A percentile compares a stretch with the other conserved stretches of the same genome.
Evolutionary conservation across 441 rosid species (phyloP).

Genomic region (Corymbia calophylla): DNA sequence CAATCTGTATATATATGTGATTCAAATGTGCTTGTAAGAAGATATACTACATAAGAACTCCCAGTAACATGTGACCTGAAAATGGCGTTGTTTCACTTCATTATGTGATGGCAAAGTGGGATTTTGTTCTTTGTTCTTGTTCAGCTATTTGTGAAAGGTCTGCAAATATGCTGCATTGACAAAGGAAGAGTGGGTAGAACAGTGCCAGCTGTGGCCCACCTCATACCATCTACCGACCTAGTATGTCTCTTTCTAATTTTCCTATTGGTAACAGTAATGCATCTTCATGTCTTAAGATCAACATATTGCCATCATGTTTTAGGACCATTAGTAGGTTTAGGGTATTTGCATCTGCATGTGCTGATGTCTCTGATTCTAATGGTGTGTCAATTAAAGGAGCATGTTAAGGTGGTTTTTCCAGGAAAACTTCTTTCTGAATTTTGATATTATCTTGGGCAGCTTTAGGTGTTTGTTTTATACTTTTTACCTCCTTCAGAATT

Average conservation of each 20-base stretch:
- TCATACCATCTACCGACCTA: constrained; percentile 84
- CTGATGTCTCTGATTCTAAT: background rate
- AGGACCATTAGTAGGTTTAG: background rate
- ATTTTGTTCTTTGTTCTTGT: background rate
- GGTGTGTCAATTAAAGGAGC: background rate
- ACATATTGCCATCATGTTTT: background rate
- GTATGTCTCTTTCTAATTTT: constrained; percentile 26
- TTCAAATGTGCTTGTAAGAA: background rate
- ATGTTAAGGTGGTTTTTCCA: background rate
- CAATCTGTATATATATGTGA: background rate
- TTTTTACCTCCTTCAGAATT: background rate
- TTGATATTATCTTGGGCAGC: background rate
- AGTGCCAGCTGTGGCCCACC: constrained; percentile 86
- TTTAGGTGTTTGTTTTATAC: background rate
- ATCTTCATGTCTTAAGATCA: background rate
- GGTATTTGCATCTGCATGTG: background rate
- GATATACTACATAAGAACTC: background rate
- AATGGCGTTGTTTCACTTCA: background rate
- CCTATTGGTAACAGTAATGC: background rate
- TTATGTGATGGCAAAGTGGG: background rate
- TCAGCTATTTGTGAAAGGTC: constrained; percentile 23
- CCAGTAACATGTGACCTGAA: background rate
- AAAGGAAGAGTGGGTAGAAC: constrained; percentile 86
- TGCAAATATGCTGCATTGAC: constrained; percentile 62
- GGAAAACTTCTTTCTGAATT: background rate